Conservation (phyloP, 306 rosid genomes). For the Quercus wislizeni region DNA sequence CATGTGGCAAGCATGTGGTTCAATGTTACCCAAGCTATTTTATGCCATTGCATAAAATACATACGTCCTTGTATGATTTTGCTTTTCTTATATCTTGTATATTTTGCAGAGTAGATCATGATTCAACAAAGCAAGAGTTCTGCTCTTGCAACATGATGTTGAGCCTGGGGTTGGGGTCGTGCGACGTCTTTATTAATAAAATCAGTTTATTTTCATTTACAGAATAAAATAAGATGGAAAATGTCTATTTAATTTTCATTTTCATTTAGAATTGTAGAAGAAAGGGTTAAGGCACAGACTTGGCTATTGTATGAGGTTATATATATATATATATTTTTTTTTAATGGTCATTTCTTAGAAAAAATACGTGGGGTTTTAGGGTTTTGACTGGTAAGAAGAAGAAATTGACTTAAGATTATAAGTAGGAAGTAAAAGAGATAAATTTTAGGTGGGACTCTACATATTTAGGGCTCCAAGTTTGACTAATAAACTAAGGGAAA, state of each 20-base stretch:
- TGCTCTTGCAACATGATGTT: slow-evolving; percentile 20
- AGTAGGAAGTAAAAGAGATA: too few species aligned
- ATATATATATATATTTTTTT: too few species aligned
- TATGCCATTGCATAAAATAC: not conserved
- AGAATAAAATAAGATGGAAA: not conserved
- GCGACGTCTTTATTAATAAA: slow-evolving; percentile 31
- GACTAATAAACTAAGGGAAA: too few species aligned
- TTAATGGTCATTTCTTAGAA: too few species aligned
- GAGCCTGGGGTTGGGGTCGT: slow-evolving; percentile 38
- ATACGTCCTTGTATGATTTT: not conserved
- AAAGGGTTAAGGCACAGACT: too few species aligned
- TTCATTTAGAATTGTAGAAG: not conserved
- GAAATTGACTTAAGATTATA: too few species aligned
- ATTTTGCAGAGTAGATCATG: slow-evolving; percentile 49
- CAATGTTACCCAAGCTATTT: not conserved
- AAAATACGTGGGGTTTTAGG: too few species aligned
- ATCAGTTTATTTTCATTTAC: slow-evolving; percentile 27
- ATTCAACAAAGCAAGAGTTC: slow-evolving; percentile 24
- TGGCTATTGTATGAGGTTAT: too few species aligned
- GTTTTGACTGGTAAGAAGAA: too few species aligned
- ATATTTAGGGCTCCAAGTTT: too few species aligned
- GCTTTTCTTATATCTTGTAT: not conserved
- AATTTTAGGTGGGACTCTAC: too few species aligned
- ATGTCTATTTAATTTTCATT: not conserved
- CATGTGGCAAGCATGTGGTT: not conserved